Evolutionary conservation across 805 yeast genomes (phyloP).

Genomic region (Candida ipomoeae): DNA sequence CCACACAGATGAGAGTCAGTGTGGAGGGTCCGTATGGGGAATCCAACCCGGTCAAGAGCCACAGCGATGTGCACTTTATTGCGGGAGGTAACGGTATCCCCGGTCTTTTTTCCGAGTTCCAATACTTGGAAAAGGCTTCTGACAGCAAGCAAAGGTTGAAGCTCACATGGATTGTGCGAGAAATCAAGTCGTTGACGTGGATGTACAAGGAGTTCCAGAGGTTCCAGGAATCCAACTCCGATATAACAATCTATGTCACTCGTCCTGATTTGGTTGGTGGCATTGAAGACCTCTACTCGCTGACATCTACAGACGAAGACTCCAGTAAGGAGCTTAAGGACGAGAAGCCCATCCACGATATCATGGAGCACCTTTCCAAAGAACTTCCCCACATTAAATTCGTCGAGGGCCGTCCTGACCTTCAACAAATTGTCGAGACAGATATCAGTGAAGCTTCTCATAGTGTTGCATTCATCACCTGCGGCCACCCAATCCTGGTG

Average conservation of each 20-base stretch:
- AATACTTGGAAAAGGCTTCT: slow-evolving; percentile 20
- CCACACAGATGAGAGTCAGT: slow-evolving; percentile 26
- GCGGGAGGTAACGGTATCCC: slow-evolving; percentile 80
- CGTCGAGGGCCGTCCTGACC: slow-evolving; percentile 10
- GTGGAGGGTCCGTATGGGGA: slow-evolving; percentile 73
- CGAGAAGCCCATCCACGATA: slow-evolving; percentile 10
- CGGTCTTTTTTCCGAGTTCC: slow-evolving; percentile 43
- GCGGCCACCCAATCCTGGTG: slow-evolving; percentile 15
- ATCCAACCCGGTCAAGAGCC: slow-evolving; percentile 43
- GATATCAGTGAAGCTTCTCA: slow-evolving; percentile 6
- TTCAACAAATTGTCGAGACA: slow-evolving; percentile 3
- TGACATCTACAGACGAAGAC: slow-evolving; percentile 8
- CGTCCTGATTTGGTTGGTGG: slow-evolving; percentile 22
- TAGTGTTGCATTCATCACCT: slow-evolving; percentile 9
- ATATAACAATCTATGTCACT: slow-evolving; percentile 36
- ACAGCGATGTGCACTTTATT: slow-evolving; percentile 51
- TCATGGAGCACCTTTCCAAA: neutral
- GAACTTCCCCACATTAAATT: slow-evolving; percentile 11
- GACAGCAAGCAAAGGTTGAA: slow-evolving; percentile 14
- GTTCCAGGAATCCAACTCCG: slow-evolving; percentile 20
- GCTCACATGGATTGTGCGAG: slow-evolving; percentile 27
- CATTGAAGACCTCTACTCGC: slow-evolving; percentile 7
- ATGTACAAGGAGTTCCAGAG: slow-evolving; percentile 21
- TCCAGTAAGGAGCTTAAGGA: slow-evolving; percentile 14
- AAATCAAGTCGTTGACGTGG: slow-evolving; percentile 22